phyloP scores from a whole-genome alignment of 2,329 filamentous ascomycete genomes.

The Tolypocladium album region DNA sequence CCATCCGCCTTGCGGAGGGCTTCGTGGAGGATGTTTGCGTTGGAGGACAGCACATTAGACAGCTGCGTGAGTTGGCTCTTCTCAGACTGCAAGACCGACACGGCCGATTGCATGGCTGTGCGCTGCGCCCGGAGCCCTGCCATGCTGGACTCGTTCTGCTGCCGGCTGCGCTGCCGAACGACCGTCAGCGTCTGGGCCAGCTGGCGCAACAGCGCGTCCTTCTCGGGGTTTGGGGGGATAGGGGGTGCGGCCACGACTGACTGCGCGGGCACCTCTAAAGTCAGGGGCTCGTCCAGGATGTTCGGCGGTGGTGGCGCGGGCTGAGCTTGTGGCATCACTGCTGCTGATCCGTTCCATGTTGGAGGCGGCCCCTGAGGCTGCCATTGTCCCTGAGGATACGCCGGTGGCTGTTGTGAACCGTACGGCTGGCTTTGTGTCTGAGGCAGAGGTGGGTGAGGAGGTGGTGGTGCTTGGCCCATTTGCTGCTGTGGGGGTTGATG shows the following conservation, averaged over 20 bases:
- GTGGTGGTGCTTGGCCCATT: neutral
- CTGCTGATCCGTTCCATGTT: conserved; percentile 1
- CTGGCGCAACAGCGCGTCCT: conserved; percentile 72
- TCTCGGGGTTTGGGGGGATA: conserved; percentile 91
- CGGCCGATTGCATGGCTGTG: conserved; percentile 60
- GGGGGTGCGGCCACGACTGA: conserved; percentile 59
- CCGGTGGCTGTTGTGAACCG: neutral
- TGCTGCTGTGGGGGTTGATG: conserved; percentile 7
- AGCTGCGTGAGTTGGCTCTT: conserved; percentile 60
- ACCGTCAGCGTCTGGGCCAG: conserved; percentile 60
- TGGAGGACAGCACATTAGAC: conserved; percentile 59
- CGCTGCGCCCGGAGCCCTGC: conserved; percentile 70
- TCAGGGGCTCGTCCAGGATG: conserved; percentile 45
- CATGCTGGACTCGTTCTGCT: conserved; percentile 65
- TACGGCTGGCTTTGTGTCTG: conserved; percentile 4
- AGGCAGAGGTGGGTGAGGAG: conserved; percentile 1
- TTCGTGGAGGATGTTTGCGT: conserved; percentile 68
- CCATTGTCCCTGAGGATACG: conserved; percentile 11
- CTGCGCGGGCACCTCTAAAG: conserved; percentile 35
- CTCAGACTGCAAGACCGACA: conserved; percentile 63
- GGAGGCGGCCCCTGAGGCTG: conserved; percentile 8
- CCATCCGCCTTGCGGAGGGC: conserved; percentile 69
- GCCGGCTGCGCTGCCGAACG: conserved; percentile 57
- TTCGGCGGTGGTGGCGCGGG: conserved; percentile 33
- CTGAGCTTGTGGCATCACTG: conserved; percentile 4